Base-by-base conservation (phyloP, 345 rosid genomes). In the Melastoma malabathricum region DNA sequence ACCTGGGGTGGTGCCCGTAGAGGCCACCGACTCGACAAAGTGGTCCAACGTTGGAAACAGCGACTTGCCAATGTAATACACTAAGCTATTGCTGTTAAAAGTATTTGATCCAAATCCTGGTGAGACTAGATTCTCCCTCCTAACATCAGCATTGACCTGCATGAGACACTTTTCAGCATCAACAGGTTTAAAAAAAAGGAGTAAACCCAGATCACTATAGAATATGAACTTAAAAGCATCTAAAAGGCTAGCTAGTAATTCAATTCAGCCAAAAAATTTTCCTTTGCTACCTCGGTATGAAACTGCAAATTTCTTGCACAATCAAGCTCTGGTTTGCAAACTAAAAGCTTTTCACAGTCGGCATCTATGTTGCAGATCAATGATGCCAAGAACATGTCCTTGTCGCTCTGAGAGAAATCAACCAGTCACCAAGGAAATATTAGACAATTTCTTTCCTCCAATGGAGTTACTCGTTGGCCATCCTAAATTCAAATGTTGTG, bases 281-380 rank as follows among this genome's bases (percentile, higher is more conserved):
- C 38, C 38, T 4, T 5, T 29, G 38, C 47, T 67, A 92, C 96
- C 95, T 87, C 95, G 14, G 96, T 84, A 61, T 92, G 89, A 60
- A 87, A 92, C 48, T 72, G 87, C 66, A 87, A 78, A 52, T 82
- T 84, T 76, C 79, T 92, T 56, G 75, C 81, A 63, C 93, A 92
- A 60, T 84, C 96, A 61, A 78, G 61, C 66, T 87, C 96, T 82
- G 81, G 65, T 71, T 79, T 84, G 84, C 95, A 92, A 66, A 87
- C 78, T 50, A 92, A 74, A 64, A 82, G 80, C 79, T 79, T 87
- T 76, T 82, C 74, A 59, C 87, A 87, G 59, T 80, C 86, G 57
- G 61, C 67, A 64, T 76, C 85, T 75, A 87, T 68, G 14, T 74
- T 82, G 79, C 98, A 82, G 72, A 87, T 92, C 72, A 92, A 64